Conservation (phyloP, 495 filamentous ascomycete species). For the Sordaria brevicollis region DNA sequence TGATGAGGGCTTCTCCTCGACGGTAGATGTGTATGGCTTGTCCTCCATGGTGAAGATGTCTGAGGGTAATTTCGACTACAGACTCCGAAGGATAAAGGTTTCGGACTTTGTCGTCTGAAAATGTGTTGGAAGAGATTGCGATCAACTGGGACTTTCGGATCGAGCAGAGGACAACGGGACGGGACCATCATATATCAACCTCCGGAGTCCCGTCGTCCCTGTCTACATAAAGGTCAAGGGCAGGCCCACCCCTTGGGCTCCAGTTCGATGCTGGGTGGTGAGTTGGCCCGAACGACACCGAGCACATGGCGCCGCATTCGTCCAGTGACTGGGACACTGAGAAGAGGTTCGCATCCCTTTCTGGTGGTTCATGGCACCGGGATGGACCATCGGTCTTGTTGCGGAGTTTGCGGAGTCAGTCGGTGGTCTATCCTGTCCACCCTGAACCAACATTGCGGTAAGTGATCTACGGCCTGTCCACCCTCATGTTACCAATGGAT, state of each 20-base stretch:
- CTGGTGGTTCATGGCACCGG: neutral
- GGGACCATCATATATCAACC: neutral
- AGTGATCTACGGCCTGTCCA: neutral
- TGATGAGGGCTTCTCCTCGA: neutral
- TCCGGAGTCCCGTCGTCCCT: neutral
- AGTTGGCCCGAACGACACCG: neutral
- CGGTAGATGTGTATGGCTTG: neutral
- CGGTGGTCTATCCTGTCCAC: neutral
- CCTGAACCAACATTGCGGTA: neutral
- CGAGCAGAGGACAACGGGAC: neutral
- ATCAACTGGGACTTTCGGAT: neutral
- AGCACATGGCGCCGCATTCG: neutral
- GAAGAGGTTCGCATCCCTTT: neutral
- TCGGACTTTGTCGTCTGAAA: neutral
- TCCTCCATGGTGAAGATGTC: neutral
- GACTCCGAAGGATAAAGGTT: neutral
- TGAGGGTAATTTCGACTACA: neutral
- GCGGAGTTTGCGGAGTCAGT: neutral
- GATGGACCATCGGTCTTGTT: neutral
- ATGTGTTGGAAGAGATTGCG: neutral
- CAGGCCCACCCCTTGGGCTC: neutral
- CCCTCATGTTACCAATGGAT: neutral
- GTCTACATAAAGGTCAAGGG: neutral
- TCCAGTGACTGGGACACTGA: neutral
- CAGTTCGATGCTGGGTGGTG: neutral